Evolutionary conservation across 2,329 filamentous ascomycete genomes (phyloP), one percentile per base, ranked within the genome.

Genomic region (Dactylellina parvicollis): DNA sequence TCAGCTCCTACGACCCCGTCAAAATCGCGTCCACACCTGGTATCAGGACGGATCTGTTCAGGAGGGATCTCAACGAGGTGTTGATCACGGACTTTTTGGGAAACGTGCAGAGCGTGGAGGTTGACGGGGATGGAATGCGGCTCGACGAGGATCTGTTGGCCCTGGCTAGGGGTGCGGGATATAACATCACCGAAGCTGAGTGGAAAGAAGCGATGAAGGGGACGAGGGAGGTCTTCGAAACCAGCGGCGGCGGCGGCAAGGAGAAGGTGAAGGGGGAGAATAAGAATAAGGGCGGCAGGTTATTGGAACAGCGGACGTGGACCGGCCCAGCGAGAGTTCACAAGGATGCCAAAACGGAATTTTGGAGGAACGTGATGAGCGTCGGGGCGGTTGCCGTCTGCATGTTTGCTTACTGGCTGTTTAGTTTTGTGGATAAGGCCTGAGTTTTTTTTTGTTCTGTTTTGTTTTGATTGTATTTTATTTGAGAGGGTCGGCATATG

Each of bases 61-160:
- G 90, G 77, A 88, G 93, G 42, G 75, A 77, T 22, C 64, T 78
- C 20, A 75, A 75, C 18, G 77, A 78, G 26, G 77, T 78, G 14
- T 85, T 95, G 28, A 88, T 99, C 40, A 96, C 96, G 78, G 95
- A 99, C 80, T 99, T 99, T 82, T 98, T 99, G 76, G 95, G 95
- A 22, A 99, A 98, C 80, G 92, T 98, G 12, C 95, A 99, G 80
- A 96, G 94, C 77, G 93, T 99, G 2, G 95, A 98, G 81, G 88
- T 98, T 2, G 91, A 95, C 76, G 85, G 85, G 24, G 83, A 84
- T 34, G 76, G 75, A 71, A 82, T 83, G 60, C 86, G 82, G 36
- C 85, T 88, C 47, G 88, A 89, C 54, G 89, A 93, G 76, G 92
- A 97, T 77, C 81, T 97, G 73, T 82, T 90, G 32, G 87, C 89